A percentile compares a stretch with the other conserved stretches of the same genome.
phyloP scores from a whole-genome alignment of 352 stramenopile species.

The Phytophthora idaei region DNA sequence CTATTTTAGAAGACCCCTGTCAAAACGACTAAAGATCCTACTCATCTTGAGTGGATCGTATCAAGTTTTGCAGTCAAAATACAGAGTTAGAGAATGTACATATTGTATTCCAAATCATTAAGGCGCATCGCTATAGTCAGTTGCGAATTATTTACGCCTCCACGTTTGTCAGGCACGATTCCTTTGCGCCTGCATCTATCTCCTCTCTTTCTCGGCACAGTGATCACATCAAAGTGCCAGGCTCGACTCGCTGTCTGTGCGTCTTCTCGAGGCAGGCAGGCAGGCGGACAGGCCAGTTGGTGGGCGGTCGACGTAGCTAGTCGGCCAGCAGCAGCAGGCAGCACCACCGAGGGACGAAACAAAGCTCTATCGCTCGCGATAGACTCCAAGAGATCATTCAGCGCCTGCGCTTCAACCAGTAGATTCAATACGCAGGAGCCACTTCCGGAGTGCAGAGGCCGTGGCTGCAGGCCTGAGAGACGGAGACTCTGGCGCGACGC shows the following conservation, averaged over 20 bases:
- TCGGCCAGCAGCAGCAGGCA: conserved; percentile 6
- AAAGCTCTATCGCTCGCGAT: not conserved
- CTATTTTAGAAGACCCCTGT: conserved; percentile 11
- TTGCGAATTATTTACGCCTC: conserved; percentile 11
- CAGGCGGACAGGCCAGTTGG: conserved; percentile 8
- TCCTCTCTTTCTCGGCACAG: conserved; percentile 19
- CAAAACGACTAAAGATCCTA: conserved; percentile 3
- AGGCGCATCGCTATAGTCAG: conserved; percentile 10
- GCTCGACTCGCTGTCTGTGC: conserved; percentile 1
- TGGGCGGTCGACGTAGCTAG: not conserved
- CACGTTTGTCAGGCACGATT: not conserved
- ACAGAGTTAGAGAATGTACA: not conserved
- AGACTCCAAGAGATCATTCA: conserved; percentile 2
- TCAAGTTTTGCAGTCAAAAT: not conserved
- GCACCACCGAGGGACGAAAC: conserved; percentile 5
- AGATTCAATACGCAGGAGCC: not conserved
- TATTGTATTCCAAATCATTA: not conserved
- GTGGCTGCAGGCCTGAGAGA: not conserved
- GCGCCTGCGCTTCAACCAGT: conserved; percentile 6
- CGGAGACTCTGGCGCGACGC: not conserved
- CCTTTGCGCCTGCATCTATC: conserved; percentile 4
- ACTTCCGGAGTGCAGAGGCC: not conserved
- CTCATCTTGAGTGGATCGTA: not conserved
- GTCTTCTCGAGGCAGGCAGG: not conserved
- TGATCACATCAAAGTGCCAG: conserved; percentile 19